These are phyloP conservation scores for Alternaria sp. DNA, from an alignment of 2,329 filamentous ascomycete species.

Conservation along the genomic window DNA sequence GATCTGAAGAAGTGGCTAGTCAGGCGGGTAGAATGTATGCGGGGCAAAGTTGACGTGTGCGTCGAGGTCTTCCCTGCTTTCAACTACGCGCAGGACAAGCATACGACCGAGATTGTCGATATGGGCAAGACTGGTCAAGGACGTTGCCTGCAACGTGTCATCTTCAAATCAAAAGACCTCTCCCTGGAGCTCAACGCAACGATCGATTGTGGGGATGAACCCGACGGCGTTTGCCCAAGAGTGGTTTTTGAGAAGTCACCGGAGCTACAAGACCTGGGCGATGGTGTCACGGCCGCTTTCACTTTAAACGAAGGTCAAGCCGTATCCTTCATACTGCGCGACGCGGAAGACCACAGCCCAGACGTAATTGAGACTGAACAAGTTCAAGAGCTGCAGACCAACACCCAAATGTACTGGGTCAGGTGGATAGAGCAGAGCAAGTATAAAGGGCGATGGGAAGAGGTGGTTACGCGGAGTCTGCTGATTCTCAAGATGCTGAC, in stretches of 20 bases:
- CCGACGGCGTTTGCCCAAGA: slow-evolving; percentile 55
- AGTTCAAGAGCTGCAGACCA: slow-evolving; percentile 68
- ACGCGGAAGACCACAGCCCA: slow-evolving; percentile 62
- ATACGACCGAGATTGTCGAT: slow-evolving; percentile 63
- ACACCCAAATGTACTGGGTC: slow-evolving; percentile 75
- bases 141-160: slow-evolving; percentile 50
- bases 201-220: slow-evolving; percentile 65
- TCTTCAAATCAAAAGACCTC: slow-evolving; percentile 65
- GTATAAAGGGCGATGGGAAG: slow-evolving; percentile 75
- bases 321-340: slow-evolving; percentile 71
- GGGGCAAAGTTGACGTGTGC: slow-evolving; percentile 69
- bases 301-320: slow-evolving; percentile 69
- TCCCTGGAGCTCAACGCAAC: slow-evolving; percentile 72
- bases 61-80: slow-evolving; percentile 71
- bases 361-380: slow-evolving; percentile 63
- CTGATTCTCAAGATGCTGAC: slow-evolving; percentile 79
- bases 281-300: slow-evolving; percentile 68
- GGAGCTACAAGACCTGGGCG: slow-evolving; percentile 61
- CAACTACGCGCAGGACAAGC: slow-evolving; percentile 68
- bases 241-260: slow-evolving; percentile 63
- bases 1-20: slow-evolving; percentile 73
- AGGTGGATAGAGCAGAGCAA: slow-evolving; percentile 74
- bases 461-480: slow-evolving; percentile 73
- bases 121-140: slow-evolving; percentile 17
- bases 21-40: slow-evolving; percentile 73